These are phyloP conservation scores for Penicillium argentinense DNA, from an alignment of 495 filamentous ascomycete genomes.

Conservation along the genomic window DNA sequence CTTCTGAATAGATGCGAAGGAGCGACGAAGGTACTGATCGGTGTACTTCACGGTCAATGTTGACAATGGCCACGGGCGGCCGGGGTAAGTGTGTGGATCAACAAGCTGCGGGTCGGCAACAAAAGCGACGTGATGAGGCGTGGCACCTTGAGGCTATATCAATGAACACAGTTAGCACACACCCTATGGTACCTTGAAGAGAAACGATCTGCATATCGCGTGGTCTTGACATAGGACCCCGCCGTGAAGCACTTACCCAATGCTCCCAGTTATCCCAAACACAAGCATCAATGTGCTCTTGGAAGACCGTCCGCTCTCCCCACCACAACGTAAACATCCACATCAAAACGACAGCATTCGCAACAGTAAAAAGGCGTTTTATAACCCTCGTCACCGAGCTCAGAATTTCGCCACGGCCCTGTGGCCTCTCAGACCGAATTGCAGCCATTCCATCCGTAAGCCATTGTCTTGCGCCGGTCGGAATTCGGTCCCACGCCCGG, in stretches of 20 bases:
- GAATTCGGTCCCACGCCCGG: conserved; percentile 20
- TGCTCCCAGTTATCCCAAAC: conserved; percentile 85
- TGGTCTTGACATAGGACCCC: too few species aligned
- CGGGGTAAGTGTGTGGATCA: conserved; percentile 95
- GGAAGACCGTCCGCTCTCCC: conserved; percentile 82
- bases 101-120: conserved; percentile 97
- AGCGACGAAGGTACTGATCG: conserved; percentile 82
- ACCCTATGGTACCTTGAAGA: too few species aligned
- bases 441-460: conserved; percentile 14
- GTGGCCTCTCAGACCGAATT: conserved; percentile 7
- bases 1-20: conserved; percentile 69
- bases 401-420: conserved; percentile 12
- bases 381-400: conserved; percentile 10
- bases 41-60: conserved; percentile 77
- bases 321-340: conserved; percentile 84
- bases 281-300: conserved; percentile 65
- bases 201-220: too few species aligned
- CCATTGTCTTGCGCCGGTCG: conserved; percentile 25
- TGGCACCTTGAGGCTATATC: conserved; percentile 73
- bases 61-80: conserved; percentile 84
- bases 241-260: conserved; percentile 66
- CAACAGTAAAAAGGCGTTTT: conserved; percentile 51
- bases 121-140: conserved; percentile 82
- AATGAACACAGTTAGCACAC: too few species aligned
- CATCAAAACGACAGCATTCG: conserved; percentile 63